Evolutionary conservation across 2,329 filamentous ascomycete species (phyloP).

Genomic region (Hypoxylon sp.): DNA sequence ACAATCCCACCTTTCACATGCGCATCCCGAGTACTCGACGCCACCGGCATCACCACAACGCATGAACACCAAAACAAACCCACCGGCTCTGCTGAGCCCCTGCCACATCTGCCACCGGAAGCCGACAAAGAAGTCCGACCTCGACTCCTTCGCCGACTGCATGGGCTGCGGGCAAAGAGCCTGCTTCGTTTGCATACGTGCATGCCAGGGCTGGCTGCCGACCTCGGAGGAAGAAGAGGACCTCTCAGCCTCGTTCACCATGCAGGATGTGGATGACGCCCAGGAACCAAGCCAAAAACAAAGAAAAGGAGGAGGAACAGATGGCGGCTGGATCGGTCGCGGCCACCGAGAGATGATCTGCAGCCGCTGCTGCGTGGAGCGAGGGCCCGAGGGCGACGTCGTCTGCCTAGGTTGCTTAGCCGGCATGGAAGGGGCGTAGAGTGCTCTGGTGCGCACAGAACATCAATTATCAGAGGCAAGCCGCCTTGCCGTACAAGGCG

Average conservation of each 20-base stretch:
- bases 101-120: constrained; percentile 78
- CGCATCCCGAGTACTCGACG: constrained; percentile 44
- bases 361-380: constrained; percentile 77
- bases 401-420: constrained; percentile 74
- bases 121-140: constrained; percentile 73
- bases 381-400: constrained; percentile 73
- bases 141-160: constrained; percentile 76
- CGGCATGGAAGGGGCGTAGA: constrained; percentile 57
- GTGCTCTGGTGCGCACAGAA: constrained; percentile 16
- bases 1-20: constrained; percentile 47
- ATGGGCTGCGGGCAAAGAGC: constrained; percentile 71
- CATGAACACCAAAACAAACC: constrained; percentile 28
- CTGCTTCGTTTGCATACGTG: constrained; percentile 77
- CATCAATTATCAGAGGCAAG: neutral
- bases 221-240: constrained; percentile 52
- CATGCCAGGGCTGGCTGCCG: constrained; percentile 67
- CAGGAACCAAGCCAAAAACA: constrained; percentile 39
- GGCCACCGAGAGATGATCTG: constrained; percentile 70
- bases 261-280: constrained; percentile 62
- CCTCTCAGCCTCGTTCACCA: constrained; percentile 62
- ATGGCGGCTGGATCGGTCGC: constrained; percentile 50
- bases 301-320: constrained; percentile 55
- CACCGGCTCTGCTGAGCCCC: constrained; percentile 59
- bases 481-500: neutral
- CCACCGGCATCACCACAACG: constrained; percentile 32